phyloP scores from a whole-genome alignment of 306 rosid genomes.

The Lathyrus tuberosus region DNA sequence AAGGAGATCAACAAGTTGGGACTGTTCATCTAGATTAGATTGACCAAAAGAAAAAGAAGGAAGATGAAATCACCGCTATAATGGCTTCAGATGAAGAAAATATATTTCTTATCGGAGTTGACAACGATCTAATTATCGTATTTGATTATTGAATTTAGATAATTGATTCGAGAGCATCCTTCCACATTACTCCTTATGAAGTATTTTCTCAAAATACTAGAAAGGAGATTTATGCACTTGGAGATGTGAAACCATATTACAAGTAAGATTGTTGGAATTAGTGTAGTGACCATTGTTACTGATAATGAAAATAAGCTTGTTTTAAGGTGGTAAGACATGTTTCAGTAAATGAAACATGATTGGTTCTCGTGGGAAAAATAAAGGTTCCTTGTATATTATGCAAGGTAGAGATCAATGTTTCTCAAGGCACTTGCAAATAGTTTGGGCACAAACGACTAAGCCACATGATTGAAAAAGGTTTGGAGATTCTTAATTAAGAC shows the following conservation, averaged over 20 bases:
- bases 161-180: not conserved
- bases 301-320: too few species aligned
- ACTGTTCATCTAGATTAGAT: not conserved
- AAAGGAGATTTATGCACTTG: not conserved
- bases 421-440: not conserved
- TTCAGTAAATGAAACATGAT: too few species aligned
- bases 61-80: too few species aligned
- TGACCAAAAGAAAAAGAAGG: not conserved
- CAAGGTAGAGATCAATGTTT: not conserved
- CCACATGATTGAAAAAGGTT: not conserved
- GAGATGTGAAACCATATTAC: not conserved
- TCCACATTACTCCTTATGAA: not conserved
- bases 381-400: too few species aligned
- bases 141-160: too few species aligned
- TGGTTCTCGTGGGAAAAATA: too few species aligned
- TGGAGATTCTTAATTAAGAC: not conserved
- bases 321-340: not conserved
- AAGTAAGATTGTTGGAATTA: too few species aligned
- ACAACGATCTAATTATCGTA: too few species aligned
- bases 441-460: not conserved
- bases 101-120: not conserved
- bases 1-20: not conserved
- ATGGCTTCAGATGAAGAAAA: too few species aligned
- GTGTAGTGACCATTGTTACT: too few species aligned
- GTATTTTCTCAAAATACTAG: not conserved